A percentile compares a stretch with the other conserved stretches of the same genome.
phyloP scores from a whole-genome alignment of 768 basidiomycete species.

The Termitomyces sp. region DNA sequence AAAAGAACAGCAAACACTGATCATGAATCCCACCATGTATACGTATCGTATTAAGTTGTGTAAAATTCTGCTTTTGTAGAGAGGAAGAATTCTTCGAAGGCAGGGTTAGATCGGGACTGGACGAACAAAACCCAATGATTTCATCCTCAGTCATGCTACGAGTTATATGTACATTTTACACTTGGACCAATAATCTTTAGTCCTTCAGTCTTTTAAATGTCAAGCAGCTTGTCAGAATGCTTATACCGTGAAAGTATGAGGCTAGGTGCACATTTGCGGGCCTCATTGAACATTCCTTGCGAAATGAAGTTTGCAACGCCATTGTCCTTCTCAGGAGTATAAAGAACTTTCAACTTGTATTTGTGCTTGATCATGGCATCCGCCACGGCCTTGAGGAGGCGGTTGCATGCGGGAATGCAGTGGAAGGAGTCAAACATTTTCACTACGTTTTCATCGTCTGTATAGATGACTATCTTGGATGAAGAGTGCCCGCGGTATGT shows the following conservation, averaged over 20 bases:
- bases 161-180: not conserved
- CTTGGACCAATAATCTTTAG: not conserved
- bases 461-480: constrained; percentile 1
- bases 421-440: not conserved
- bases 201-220: not conserved
- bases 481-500: not conserved
- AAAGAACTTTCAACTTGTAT: not conserved
- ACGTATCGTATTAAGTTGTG: not conserved
- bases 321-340: not conserved
- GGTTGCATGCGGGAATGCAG: not conserved
- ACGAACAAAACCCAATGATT: not conserved
- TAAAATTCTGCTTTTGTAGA: not conserved
- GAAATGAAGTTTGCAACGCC: not conserved
- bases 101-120: not conserved
- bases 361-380: not conserved
- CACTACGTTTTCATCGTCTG: not conserved
- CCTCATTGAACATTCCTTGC: not conserved
- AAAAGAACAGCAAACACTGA: not conserved
- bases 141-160: not conserved
- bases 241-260: not conserved
- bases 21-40: not conserved
- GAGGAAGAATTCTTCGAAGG: too few relatives aligned
- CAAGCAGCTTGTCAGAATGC: not conserved
- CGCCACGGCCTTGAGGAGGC: not conserved
- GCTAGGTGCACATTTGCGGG: not conserved